Evolutionary conservation across 176 grass and related monocot species (phyloP).

Genomic region (Pontederia paniculata): DNA sequence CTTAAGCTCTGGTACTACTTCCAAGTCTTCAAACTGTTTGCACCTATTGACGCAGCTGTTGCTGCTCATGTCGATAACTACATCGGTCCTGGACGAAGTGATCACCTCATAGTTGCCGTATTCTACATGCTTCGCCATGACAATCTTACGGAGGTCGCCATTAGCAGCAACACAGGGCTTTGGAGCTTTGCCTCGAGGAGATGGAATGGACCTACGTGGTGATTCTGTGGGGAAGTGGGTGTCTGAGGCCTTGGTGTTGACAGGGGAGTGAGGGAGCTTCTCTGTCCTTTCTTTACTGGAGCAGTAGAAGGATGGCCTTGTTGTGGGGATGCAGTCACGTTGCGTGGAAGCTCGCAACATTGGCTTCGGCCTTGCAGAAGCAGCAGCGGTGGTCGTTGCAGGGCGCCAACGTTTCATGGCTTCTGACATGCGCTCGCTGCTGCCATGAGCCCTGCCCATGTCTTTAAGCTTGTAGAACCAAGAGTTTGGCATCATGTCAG

Average conservation of each 20-base stretch:
- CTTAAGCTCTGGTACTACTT: neutral
- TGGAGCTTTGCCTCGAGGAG: neutral
- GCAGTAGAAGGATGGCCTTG: conserved; percentile 26
- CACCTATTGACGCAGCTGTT: neutral
- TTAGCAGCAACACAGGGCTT: neutral
- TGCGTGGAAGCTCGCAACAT: neutral
- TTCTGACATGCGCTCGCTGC: no score
- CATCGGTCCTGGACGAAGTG: no score
- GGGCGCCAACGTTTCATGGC: neutral
- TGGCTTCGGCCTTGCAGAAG: neutral
- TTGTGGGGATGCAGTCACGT: conserved; percentile 13
- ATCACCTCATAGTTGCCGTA: no score
- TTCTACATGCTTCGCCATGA: neutral
- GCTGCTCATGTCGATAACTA: neutral
- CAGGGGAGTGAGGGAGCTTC: conserved; percentile 7
- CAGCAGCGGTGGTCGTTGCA: neutral
- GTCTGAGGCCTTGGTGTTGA: conserved; percentile 30
- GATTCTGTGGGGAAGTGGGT: conserved; percentile 33
- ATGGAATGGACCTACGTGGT: neutral
- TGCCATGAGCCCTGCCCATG: neutral
- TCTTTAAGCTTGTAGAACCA: conserved; percentile 1
- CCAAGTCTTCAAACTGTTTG: neutral
- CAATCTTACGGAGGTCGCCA: neutral
- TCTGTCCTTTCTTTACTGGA: conserved; percentile 14
- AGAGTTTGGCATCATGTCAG: neutral